A percentile compares a stretch with the other conserved stretches of the same genome.
Evolutionary conservation across 352 stramenopile species (phyloP).

Genomic region (Phytophthora kernoviae): DNA sequence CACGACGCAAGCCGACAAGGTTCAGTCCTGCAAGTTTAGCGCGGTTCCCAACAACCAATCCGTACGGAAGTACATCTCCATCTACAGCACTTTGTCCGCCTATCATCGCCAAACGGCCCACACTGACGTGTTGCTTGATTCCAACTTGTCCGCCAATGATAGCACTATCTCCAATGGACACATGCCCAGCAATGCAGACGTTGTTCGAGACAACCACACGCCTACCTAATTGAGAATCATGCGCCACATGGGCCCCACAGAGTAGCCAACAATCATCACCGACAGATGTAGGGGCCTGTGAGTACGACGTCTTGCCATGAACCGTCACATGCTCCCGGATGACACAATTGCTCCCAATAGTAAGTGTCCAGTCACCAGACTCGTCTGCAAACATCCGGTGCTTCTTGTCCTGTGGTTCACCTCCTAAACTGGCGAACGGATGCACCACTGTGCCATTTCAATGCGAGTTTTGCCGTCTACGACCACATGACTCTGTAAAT

Average conservation of each 20-base stretch:
- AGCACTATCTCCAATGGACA: constrained; percentile 72
- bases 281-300: constrained; percentile 51
- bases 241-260: constrained; percentile 73
- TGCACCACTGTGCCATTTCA: constrained; percentile 58
- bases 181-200: constrained; percentile 80
- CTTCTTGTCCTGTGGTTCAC: constrained; percentile 85
- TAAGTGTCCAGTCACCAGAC: constrained; percentile 30
- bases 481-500: constrained; percentile 75
- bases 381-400: constrained; percentile 34
- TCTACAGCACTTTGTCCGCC: constrained; percentile 84
- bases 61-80: constrained; percentile 81
- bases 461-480: constrained; percentile 70
- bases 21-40: constrained; percentile 81
- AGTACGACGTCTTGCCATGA: constrained; percentile 80
- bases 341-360: constrained; percentile 71
- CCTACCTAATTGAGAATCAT: constrained; percentile 66
- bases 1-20: constrained; percentile 70
- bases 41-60: constrained; percentile 73
- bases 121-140: constrained; percentile 76
- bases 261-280: constrained; percentile 85
- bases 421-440: constrained; percentile 78
- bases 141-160: constrained; percentile 82
- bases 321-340: constrained; percentile 87
- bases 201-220: constrained; percentile 86
- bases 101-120: constrained; percentile 78